Percentiles rank a stretch among this genome's conserved stretches.
These are phyloP conservation scores for Kodamaea laetipori DNA, from an alignment of 805 yeast species.

Conservation along the genomic window DNA sequence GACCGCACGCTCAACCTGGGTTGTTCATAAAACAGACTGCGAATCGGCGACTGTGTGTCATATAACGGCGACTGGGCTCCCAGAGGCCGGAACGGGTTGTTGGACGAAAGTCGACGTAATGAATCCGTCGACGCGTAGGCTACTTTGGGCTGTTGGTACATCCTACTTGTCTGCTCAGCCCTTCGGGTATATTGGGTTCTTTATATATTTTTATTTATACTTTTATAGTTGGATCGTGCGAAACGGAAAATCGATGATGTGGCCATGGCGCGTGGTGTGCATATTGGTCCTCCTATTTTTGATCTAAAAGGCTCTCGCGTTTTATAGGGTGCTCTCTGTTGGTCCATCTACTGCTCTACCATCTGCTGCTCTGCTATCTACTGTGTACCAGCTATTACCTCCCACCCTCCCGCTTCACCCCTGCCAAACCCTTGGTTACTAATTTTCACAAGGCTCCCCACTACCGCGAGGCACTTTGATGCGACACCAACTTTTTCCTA, in stretches of 20 bases:
- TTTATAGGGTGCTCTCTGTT: no score
- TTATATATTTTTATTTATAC: neutral
- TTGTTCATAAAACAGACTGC: slow-evolving; percentile 9
- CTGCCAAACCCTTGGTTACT: neutral
- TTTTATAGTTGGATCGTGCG: no score
- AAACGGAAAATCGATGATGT: no score
- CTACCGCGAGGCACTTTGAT: slow-evolving; percentile 1
- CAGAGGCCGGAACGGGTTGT: slow-evolving; percentile 67
- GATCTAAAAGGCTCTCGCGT: no score
- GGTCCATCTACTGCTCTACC: no score
- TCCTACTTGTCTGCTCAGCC: slow-evolving; percentile 11
- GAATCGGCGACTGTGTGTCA: slow-evolving; percentile 4
- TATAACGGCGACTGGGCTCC: slow-evolving; percentile 8
- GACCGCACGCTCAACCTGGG: slow-evolving; percentile 7
- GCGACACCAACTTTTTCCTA: slow-evolving; percentile 4
- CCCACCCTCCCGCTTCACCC: no score
- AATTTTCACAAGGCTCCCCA: neutral
- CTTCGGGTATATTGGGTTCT: neutral
- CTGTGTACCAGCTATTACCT: no score
- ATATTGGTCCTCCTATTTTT: no score
- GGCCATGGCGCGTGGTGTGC: no score
- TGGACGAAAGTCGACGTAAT: slow-evolving; percentile 54
- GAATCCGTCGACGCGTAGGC: slow-evolving; percentile 38
- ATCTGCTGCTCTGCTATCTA: no score
- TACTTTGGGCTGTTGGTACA: slow-evolving; percentile 46